These are phyloP conservation scores for Cladophialophora yegresii DNA, from an alignment of 2,329 filamentous ascomycete genomes.

Conservation along the genomic window DNA sequence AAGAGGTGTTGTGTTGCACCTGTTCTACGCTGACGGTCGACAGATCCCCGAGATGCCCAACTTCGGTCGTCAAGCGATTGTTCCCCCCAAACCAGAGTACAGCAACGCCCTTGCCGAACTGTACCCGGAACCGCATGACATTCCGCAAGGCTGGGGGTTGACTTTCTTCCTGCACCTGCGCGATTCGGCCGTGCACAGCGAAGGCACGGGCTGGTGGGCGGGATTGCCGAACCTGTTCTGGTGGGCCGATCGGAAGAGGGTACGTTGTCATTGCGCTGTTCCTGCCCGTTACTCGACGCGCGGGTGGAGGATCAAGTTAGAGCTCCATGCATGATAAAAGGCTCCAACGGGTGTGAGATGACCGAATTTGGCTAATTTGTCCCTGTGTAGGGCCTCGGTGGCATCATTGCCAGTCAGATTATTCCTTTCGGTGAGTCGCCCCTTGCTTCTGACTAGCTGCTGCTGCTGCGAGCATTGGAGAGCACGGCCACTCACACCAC, in stretches of 20 bases:
- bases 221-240: conserved; percentile 63
- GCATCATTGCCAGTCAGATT: conserved; percentile 37
- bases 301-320: neutral
- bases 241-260: conserved; percentile 64
- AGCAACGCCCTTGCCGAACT: conserved; percentile 56
- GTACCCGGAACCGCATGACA: conserved; percentile 51
- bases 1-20: neutral
- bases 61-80: conserved; percentile 52
- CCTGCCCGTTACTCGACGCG: neutral
- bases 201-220: conserved; percentile 58
- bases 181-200: conserved; percentile 54
- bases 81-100: conserved; percentile 53
- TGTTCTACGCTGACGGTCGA: conserved; percentile 47
- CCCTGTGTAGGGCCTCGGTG: conserved; percentile 32
- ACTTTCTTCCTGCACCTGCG: conserved; percentile 58
- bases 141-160: conserved; percentile 67
- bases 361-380: neutral
- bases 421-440: conserved; percentile 33
- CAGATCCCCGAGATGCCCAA: conserved; percentile 60
- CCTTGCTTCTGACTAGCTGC: neutral
- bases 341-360: neutral
- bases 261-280: conserved; percentile 13
- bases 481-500: neutral
- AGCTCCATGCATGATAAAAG: neutral
- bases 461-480: neutral